Evolutionary conservation across 2,329 filamentous ascomycete species (phyloP).

Genomic region (Cryphonectria parasitica): DNA sequence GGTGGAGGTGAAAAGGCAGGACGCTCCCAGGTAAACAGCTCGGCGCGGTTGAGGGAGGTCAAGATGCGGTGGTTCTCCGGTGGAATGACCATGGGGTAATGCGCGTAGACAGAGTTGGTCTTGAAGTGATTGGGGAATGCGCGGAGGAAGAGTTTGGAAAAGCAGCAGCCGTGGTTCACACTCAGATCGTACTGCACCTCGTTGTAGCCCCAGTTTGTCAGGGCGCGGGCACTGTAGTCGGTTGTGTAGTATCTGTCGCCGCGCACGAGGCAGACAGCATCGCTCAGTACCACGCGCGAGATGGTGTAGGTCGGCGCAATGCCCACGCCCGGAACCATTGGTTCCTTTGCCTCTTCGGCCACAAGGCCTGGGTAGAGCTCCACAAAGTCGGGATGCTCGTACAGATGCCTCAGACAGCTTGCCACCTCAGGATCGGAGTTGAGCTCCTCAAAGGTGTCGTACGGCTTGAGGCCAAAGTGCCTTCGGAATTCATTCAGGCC

Average conservation of each 20-base stretch:
- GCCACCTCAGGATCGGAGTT: constrained; percentile 76
- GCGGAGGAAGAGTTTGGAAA: constrained; percentile 81
- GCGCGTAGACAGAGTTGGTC: constrained; percentile 77
- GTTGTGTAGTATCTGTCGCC: constrained; percentile 78
- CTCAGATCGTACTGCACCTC: constrained; percentile 72
- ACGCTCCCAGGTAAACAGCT: constrained; percentile 71
- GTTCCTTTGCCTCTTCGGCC: constrained; percentile 73
- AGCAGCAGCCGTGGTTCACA: constrained; percentile 79
- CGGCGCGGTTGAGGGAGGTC: constrained; percentile 65
- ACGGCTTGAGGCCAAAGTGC: constrained; percentile 76
- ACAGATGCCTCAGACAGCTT: constrained; percentile 67
- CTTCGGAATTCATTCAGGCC: constrained; percentile 85
- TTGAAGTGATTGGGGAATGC: constrained; percentile 83
- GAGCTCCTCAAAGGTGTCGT: constrained; percentile 81
- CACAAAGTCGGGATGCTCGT: constrained; percentile 78
- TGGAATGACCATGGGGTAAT: constrained; percentile 75
- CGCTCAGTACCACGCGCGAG: constrained; percentile 75
- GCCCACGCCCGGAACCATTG: constrained; percentile 75
- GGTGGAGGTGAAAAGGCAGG: constrained; percentile 56
- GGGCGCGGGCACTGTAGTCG: constrained; percentile 73
- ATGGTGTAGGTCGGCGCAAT: constrained; percentile 78
- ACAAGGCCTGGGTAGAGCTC: constrained; percentile 82
- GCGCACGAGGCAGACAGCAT: constrained; percentile 77
- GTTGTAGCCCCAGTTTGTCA: constrained; percentile 85
- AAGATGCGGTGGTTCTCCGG: constrained; percentile 74